Evolutionary conservation across 1,284 basidiomycete genomes (phyloP), one percentile per base, ranked within the genome.

Genomic region (Ganoderma lingzhi): DNA sequence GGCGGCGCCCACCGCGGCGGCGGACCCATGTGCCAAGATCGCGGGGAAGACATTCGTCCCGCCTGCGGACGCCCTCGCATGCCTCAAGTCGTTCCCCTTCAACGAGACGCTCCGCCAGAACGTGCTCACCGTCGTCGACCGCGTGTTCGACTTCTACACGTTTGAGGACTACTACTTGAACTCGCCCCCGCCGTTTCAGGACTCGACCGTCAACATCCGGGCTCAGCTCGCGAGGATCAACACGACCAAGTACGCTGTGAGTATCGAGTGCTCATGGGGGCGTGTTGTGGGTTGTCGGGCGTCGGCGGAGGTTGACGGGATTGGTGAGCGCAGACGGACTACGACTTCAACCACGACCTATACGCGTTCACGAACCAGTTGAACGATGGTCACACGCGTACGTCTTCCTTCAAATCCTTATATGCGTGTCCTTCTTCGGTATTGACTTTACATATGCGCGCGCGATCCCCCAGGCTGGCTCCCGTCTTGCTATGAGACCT

Each of bases 311-410:
- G 10, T 51, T 51, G 48, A 51, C 23, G 23, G 23, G 10, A 14
- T 14, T 4, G 48, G 10, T 55, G 37, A 10, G 41, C 56, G 41
- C 55, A 81, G 80, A 79, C 80, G 42, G 79, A 90, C 73, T 90
- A 88, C 70, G 88, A 90, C 74, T 90, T 91, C 80, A 90, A 87
- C 74, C 82, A 81, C 62, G 89, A 85, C 55, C 70, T 91, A 10
- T 90, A 85, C 71, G 80, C 87, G 70, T 86, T 89, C 73, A 86
- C 84, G 0, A 88, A 82, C 28, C 84, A 84, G 68, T 74, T 91
- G 56, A 90, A 91, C 72, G 89, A 91, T 75, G 89, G 89, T 5
- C 90, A 90, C 74, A 91, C 90, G 19, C 83, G 88, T 88, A 71
- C 62, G 84, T 78, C 48, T 10, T 63, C 58, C 45, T 48, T 8